Evolutionary conservation across 2,329 filamentous ascomycete species (phyloP).

Genomic region (Penicillium brasilianum): DNA sequence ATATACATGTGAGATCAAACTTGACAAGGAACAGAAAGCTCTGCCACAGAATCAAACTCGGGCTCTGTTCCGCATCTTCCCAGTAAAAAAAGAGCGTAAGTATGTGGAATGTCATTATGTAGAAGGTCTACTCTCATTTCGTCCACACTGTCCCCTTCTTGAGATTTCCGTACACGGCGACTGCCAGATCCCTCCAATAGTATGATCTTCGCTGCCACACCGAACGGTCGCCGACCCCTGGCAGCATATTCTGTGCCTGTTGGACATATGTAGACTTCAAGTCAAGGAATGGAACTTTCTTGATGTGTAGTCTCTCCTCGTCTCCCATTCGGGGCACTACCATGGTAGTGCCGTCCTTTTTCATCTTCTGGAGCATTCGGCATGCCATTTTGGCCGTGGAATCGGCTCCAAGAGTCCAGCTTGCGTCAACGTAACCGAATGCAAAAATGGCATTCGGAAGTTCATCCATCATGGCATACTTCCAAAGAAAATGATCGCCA

Average conservation of each 20-base stretch:
- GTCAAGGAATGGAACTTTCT: neutral
- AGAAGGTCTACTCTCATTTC: neutral
- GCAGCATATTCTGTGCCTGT: neutral
- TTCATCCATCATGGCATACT: constrained; percentile 19
- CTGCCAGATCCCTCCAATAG: constrained; percentile 1
- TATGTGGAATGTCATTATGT: neutral
- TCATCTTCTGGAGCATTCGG: constrained; percentile 29
- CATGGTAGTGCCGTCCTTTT: neutral
- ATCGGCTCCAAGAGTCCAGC: constrained; percentile 42
- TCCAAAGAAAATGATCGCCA: constrained; percentile 36
- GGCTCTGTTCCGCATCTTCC: neutral
- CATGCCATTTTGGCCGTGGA: constrained; percentile 32
- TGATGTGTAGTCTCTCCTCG: neutral
- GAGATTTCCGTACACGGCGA: constrained; percentile 1
- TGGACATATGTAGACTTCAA: constrained; percentile 1
- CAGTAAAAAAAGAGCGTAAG: neutral
- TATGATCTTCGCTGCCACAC: constrained; percentile 1
- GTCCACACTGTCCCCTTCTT: neutral
- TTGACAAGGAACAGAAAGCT: neutral
- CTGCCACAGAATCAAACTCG: neutral
- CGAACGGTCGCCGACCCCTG: neutral
- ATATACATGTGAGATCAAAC: neutral
- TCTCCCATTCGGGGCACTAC: constrained; percentile 1
- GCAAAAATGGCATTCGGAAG: constrained; percentile 20
- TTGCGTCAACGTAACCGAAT: constrained; percentile 37